These are phyloP conservation scores for Cicer pinnatifidum DNA, from an alignment of 306 rosid species.

Conservation along the genomic window DNA sequence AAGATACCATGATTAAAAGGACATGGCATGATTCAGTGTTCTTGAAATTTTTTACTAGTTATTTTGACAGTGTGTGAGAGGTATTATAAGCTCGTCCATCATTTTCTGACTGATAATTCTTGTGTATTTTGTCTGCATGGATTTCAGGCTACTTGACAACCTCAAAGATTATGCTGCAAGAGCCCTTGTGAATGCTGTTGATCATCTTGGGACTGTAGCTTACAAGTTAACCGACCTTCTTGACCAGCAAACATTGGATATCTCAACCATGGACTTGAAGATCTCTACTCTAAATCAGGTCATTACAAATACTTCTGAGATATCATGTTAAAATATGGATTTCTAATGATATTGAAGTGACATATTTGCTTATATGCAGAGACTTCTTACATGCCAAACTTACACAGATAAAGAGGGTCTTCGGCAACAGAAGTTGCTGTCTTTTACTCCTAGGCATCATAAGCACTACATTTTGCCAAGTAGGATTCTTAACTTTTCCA, in stretches of 20 bases:
- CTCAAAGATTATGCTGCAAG: conserved; percentile 91
- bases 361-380: conserved; percentile 56
- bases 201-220: conserved; percentile 99
- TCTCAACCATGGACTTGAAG: conserved; percentile 75
- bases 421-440: conserved; percentile 84
- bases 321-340: conserved; percentile 29
- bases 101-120: conserved; percentile 5
- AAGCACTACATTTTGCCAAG: conserved; percentile 93
- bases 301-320: conserved; percentile 21
- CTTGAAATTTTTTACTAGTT: conserved; percentile 4
- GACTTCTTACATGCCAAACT: conserved; percentile 74
- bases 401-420: conserved; percentile 83
- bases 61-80: neutral
- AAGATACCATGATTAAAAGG: conserved; percentile 7
- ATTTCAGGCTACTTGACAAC: conserved; percentile 79
- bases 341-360: conserved; percentile 36
- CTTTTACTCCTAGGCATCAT: conserved; percentile 86
- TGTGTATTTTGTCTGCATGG: conserved; percentile 30
- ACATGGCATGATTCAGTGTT: conserved; percentile 23
- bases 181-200: conserved; percentile 92
- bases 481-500: conserved; percentile 47
- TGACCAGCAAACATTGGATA: conserved; percentile 76
- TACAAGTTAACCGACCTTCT: conserved; percentile 82
- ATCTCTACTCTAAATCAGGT: conserved; percentile 80
- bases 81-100: neutral